Base-by-base conservation (phyloP, 2,329 filamentous ascomycete genomes). In the Hortaea sp. region DNA sequence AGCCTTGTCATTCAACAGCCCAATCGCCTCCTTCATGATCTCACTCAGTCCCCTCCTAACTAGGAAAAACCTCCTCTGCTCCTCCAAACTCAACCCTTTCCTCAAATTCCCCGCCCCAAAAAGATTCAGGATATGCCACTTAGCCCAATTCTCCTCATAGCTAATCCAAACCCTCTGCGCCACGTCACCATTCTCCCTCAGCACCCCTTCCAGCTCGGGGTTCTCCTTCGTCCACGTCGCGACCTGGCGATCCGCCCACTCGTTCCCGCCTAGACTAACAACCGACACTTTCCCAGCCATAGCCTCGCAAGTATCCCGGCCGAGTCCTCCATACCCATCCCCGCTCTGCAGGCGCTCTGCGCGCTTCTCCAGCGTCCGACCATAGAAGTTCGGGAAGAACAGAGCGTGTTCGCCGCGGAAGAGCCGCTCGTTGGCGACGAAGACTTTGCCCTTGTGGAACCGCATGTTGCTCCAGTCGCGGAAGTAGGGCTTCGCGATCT, bases 321-420 rank as follows among this genome's bases (percentile, higher is more conserved):
- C 69, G 56, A 55, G 41, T 42, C 52, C 56, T 49, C 63, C 63
- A 41, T 61, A 62, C 53, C 77, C 73, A 42, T 88, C 88, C 61
- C 58, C 42, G 9, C 32, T 9, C 7, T n/a, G 9, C 7, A 9
- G 3, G 7, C 32, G 32, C 20, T 20, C 20, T 3, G 7, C 20
- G 10, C 9, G 11, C 55, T 78, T 80, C 45, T 77, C 69, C 29
- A 95, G 74, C 1, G 88, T 95, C 56, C 78, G 73, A 40, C 92
- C 92, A 63, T 77, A 78, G 48, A 98, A 73, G 68, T 98, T 98
- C 40, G 92, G 92, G 69, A 98, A 95, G 73, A 85, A 97, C 53
- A 95, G 77, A 5, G 90, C 84, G 43, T 81, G 76, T 35, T 94
- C 86, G 53, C 76, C 76, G 60, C 82, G 84, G 75, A 97, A 97